These are phyloP conservation scores for Agrostemma githago DNA, from an alignment of 148 eudicot species.

Conservation along the genomic window DNA sequence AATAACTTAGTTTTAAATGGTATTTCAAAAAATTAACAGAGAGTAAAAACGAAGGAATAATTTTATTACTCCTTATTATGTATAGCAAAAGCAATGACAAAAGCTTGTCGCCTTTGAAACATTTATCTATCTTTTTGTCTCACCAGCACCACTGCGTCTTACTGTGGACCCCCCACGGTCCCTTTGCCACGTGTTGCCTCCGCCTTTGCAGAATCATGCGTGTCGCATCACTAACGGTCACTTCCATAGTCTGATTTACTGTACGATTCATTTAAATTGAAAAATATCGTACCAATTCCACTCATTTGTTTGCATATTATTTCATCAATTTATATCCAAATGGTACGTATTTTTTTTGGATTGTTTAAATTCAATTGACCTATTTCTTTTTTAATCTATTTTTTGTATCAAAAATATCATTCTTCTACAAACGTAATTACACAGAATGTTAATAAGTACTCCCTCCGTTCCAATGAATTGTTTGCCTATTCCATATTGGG, in stretches of 20 bases:
- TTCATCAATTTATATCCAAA: too few relatives aligned
- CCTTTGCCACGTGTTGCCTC: conserved; percentile 4
- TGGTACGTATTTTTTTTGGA: too few relatives aligned
- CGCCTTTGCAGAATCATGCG: neutral
- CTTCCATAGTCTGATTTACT: neutral
- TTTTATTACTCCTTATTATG: neutral
- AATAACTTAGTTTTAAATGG: too few relatives aligned
- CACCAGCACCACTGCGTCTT: conserved; percentile 14
- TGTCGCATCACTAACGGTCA: conserved; percentile 14
- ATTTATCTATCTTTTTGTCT: conserved; percentile 23
- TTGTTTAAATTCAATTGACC: too few relatives aligned
- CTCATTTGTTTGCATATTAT: too few relatives aligned
- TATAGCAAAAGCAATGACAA: conserved; percentile 10
- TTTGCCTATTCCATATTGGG: too few relatives aligned
- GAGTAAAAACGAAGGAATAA: neutral
- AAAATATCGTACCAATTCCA: too few relatives aligned
- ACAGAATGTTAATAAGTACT: too few relatives aligned
- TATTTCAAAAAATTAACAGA: neutral
- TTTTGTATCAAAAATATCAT: neutral
- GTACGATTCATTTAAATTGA: too few relatives aligned
- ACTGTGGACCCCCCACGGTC: conserved; percentile 21
- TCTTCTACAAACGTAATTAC: too few relatives aligned
- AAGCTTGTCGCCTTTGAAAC: conserved; percentile 7
- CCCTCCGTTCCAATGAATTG: too few relatives aligned
- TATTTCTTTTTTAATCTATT: neutral